Evolutionary conservation across 495 filamentous ascomycete species (phyloP).

Genomic region (Annulohypoxylon maeteangense): DNA sequence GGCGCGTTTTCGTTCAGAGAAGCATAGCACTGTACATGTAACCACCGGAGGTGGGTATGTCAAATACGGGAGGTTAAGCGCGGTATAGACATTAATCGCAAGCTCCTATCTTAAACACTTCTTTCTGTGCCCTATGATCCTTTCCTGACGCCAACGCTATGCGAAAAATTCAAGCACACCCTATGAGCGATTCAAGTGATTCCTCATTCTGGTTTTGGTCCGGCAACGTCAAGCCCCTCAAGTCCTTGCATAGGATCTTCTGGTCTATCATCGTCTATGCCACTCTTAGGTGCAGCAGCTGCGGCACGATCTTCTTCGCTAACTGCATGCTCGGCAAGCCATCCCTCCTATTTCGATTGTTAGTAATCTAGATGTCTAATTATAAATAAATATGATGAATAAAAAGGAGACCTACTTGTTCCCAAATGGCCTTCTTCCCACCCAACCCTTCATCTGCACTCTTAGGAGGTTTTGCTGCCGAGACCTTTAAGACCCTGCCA

Average conservation of each 20-base stretch:
- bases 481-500: conserved; percentile 90
- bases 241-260: conserved; percentile 96
- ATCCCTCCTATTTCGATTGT: conserved; percentile 77
- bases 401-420: conserved; percentile 74
- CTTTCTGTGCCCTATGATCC: conserved; percentile 31
- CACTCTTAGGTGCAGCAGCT: conserved; percentile 64
- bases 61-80: conserved; percentile 41
- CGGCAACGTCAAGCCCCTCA: conserved; percentile 92
- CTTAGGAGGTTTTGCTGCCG: conserved; percentile 91
- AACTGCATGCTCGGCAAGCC: conserved; percentile 89
- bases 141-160: conserved; percentile 59
- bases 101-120: conserved; percentile 34
- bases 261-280: conserved; percentile 62
- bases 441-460: conserved; percentile 86
- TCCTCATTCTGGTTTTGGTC: conserved; percentile 80
- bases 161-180: conserved; percentile 41
- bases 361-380: conserved; percentile 39
- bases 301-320: conserved; percentile 84
- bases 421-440: conserved; percentile 96
- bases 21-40: conserved; percentile 45
- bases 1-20: conserved; percentile 33
- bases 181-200: conserved; percentile 7
- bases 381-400: not conserved
- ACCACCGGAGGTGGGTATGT: conserved; percentile 37
- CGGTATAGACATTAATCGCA: conserved; percentile 43